Conservation (phyloP, 208 protist species). For the Phytomonas sp. region DNA sequence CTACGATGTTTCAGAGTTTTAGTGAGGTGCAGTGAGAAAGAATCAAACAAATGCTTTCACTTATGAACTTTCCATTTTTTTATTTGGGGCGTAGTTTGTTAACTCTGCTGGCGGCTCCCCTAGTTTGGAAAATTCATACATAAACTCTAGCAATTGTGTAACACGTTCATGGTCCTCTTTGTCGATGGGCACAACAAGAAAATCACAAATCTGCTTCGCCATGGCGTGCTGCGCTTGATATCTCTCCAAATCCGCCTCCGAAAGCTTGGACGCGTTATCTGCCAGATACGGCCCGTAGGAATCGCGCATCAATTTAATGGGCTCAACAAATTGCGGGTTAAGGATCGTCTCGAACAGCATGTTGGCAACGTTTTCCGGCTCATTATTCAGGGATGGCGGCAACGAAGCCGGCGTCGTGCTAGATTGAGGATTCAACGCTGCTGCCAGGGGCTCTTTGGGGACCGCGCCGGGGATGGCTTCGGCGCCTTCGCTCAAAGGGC, state of each 20-base stretch:
- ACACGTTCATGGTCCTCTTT: slow-evolving; percentile 40
- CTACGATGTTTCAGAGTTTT: neutral
- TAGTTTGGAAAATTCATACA: slow-evolving; percentile 64
- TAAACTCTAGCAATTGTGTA: slow-evolving; percentile 35
- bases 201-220: slow-evolving; percentile 44
- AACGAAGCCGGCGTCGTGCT: neutral
- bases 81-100: slow-evolving; percentile 16
- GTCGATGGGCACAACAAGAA: slow-evolving; percentile 34
- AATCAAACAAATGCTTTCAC: neutral
- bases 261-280: slow-evolving; percentile 21
- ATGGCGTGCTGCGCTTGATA: slow-evolving; percentile 45
- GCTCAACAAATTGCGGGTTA: slow-evolving; percentile 46
- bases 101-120: slow-evolving; percentile 46
- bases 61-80: slow-evolving; percentile 4
- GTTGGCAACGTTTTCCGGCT: slow-evolving; percentile 22
- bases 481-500: neutral
- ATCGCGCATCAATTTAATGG: slow-evolving; percentile 56
- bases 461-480: neutral
- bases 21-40: neutral
- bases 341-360: slow-evolving; percentile 40
- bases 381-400: neutral
- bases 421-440: neutral
- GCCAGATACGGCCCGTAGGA: slow-evolving; percentile 49
- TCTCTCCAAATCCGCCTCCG: slow-evolving; percentile 32
- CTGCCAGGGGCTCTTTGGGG: neutral